Evolutionary conservation across 1,139 yeast species (phyloP), one percentile per base, ranked within the genome.

Genomic region (Candida labiduridarum): DNA sequence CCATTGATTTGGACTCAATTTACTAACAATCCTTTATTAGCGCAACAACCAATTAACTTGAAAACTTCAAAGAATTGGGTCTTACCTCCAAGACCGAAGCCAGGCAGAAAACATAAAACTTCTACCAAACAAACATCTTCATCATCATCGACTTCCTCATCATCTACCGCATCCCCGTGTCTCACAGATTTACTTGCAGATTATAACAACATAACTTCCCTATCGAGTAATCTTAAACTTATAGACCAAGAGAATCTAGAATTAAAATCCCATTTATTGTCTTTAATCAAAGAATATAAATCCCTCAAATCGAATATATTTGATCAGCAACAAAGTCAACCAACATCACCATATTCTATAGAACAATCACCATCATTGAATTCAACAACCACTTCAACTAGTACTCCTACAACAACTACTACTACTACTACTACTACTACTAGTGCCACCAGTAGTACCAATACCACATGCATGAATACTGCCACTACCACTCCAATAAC

Each of bases 21-120:
- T n/a, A 11, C 10, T 40, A 40, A 33, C 29, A 27, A 40, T 33
- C 25, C 27, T 2, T 14, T 10, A 27, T 15, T 18, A 42, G 38
- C 45, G 4, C 45, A 42, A 38, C 29, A 35, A 22, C 47, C 45
- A 34, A 25, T 40, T 16, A 46, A 22, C 36, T 47, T 52, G 22
- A 49, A 49, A 55, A 85, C 96, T 1, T 87, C 96, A n/a, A 88
- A 82, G 60, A 89, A 85, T 59, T 91, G 97, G 96, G 91, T 89
- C 14, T 74, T 91, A 38, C 97, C 97, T 2, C 96, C 96, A 12
- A 72, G 96, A 52, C 95, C 96, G 8, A 89, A 89, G 64, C 96
- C 96, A 0, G 96, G 96, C 7, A 73, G 96, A 52, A 89, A 89
- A 67, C 96, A 48, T 39, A 48, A 50, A 36, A 22, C 39, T 7